Evolutionary conservation across 108 stramenopile genomes (phyloP).

Genomic region (Discostella pseudostelligera): DNA sequence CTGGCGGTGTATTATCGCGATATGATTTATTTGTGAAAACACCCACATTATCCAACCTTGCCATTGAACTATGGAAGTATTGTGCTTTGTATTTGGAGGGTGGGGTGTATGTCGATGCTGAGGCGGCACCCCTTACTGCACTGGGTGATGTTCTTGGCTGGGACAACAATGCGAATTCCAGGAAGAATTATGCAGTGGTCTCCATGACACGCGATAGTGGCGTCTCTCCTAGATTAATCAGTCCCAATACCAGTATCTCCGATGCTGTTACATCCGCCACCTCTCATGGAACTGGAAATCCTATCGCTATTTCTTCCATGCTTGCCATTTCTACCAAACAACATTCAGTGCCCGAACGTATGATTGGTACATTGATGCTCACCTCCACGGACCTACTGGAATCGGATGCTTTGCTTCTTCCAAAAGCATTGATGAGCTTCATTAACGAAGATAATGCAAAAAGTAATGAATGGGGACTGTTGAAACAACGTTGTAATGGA

Average conservation of each 20-base stretch:
- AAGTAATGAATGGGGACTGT: slow-evolving; percentile 14
- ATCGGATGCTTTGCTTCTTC: slow-evolving; percentile 35
- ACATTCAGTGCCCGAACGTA: slow-evolving; percentile 11
- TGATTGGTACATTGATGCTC: slow-evolving; percentile 14
- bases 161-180: neutral
- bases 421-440: slow-evolving; percentile 17
- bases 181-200: slow-evolving; percentile 32
- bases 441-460: neutral
- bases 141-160: slow-evolving; percentile 30
- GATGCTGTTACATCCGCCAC: neutral
- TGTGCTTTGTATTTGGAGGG: slow-evolving; percentile 57
- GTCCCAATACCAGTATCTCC: neutral
- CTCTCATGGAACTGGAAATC: slow-evolving; percentile 4
- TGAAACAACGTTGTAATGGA: slow-evolving; percentile 38
- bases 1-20: slow-evolving; percentile 2
- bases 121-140: slow-evolving; percentile 42
- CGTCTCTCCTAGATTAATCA: slow-evolving; percentile 16
- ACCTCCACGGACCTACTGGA: slow-evolving; percentile 9
- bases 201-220: slow-evolving; percentile 14
- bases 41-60: slow-evolving; percentile 36
- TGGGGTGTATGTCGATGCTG: slow-evolving; percentile 61
- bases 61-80: slow-evolving; percentile 75
- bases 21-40: slow-evolving; percentile 14
- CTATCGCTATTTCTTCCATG: slow-evolving; percentile 19
- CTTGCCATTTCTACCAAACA: slow-evolving; percentile 18